These are phyloP conservation scores for Salix koriyanagi DNA, from an alignment of 345 rosid species.

Conservation along the genomic window DNA sequence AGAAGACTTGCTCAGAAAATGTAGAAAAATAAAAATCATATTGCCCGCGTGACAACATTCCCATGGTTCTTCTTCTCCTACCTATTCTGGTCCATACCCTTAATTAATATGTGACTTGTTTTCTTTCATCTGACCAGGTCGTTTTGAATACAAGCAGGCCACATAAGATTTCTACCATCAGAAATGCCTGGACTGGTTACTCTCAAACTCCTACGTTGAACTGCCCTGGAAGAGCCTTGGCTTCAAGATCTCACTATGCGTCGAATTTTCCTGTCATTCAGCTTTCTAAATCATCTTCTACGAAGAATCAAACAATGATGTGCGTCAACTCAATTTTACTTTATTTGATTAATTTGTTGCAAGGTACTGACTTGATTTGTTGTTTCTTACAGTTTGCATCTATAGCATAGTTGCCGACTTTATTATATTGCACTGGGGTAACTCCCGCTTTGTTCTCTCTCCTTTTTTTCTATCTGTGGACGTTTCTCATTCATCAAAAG, in stretches of 20 bases:
- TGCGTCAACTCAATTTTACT: conserved; percentile 37
- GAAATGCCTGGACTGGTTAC: conserved; percentile 23
- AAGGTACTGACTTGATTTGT: not conserved
- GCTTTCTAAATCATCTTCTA: conserved; percentile 33
- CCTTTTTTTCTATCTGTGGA: too few species aligned
- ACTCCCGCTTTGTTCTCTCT: not conserved
- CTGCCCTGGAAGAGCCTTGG: conserved; percentile 29
- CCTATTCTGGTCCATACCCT: not conserved
- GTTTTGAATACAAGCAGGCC: conserved; percentile 24
- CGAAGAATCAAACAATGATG: conserved; percentile 36
- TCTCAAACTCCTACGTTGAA: conserved; percentile 19
- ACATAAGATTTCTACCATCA: conserved; percentile 14
- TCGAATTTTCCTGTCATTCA: conserved; percentile 32
- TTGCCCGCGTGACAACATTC: not conserved
- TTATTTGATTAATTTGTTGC: not conserved
- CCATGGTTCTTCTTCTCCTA: not conserved
- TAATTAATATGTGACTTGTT: not conserved
- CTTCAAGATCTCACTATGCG: conserved; percentile 50
- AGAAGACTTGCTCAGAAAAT: not conserved
- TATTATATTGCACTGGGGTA: not conserved
- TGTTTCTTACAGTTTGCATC: not conserved
- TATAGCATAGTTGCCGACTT: not conserved
- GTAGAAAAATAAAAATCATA: not conserved
- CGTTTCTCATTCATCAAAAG: too few species aligned
- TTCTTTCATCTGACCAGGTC: conserved; percentile 5